phyloP scores from a whole-genome alignment of 495 filamentous ascomycete species.

The Hypomontagnella submonticulosa region DNA sequence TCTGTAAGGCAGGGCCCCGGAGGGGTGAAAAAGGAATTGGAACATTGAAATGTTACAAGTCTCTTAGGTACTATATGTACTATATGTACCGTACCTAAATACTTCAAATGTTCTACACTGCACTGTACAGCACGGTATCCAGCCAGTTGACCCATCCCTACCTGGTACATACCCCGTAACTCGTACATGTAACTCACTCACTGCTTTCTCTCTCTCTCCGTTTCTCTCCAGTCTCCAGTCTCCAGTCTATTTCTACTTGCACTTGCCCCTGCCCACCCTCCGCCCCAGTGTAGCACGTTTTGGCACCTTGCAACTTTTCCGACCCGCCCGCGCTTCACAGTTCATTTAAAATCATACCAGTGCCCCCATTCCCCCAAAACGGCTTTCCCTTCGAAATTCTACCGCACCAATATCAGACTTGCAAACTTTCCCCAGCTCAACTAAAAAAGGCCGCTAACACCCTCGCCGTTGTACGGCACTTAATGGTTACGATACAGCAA shows the following conservation, averaged over 20 bases:
- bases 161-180: no score
- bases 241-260: conserved; percentile 1
- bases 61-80: no score
- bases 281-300: conserved; percentile 45
- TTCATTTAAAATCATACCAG: conserved; percentile 51
- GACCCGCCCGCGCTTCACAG: conserved; percentile 46
- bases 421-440: conserved; percentile 40
- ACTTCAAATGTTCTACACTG: conserved; percentile 1
- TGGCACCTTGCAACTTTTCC: conserved; percentile 43
- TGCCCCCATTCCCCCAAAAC: conserved; percentile 47
- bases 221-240: conserved; percentile 1
- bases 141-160: no score
- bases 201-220: no score
- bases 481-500: conserved; percentile 19
- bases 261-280: conserved; percentile 15
- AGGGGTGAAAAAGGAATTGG: conserved; percentile 36
- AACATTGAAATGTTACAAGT: conserved; percentile 43
- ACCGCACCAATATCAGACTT: conserved; percentile 42
- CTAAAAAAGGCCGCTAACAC: conserved; percentile 34
- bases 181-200: not conserved
- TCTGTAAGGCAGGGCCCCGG: conserved; percentile 44
- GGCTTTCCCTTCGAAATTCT: conserved; percentile 45
- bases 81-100: conserved; percentile 24
- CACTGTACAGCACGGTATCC: conserved; percentile 33
- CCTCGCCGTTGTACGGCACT: conserved; percentile 8